Base-by-base conservation (phyloP, 179 eudicot species). In the Beta corolliflora region DNA sequence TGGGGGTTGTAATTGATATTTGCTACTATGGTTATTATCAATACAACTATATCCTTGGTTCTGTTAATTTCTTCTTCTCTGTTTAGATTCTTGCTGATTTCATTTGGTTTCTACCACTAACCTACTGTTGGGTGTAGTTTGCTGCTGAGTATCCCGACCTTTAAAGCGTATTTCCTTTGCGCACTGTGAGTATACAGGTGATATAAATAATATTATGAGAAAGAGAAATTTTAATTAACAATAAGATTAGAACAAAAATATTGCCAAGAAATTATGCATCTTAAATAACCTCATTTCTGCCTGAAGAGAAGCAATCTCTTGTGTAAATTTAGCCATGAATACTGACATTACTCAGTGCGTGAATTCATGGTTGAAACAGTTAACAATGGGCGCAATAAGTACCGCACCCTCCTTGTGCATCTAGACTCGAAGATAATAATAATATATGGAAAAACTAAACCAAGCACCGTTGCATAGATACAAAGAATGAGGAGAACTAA, bases 321-420 rank as follows among this genome's bases (percentile, higher is more conserved):
- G 98, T 13, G 90, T 92, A 85, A 97, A 97, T 84, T 93, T 97
- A 79, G 99, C 97, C 98, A 97, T 88, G 60, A 97, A 97, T 61
- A 94, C 91, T 56, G 98, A 97, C 83, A 94, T 97, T 54, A 97
- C 95, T 83, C 99, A 88, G 87, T 97, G 99, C n/a, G 98, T 92
- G 86, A 97, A 97, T 86, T 97, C 99, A 65, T 98, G 99, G 80
- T 97, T 97, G 93, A 86, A 88, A 79, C 44, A 78, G 4, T 44
- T 29, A 16, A 59, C 12, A 50, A 15, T 14, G 60, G 58, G 31
- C 56, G 61, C 5, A n/a, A 8, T 77, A 60, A 48, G 31, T 65
- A 54, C 5, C 16, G 15, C 61, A 75, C 41, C 79, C 46, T 69
- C 6, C 19, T 46, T 16, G 78, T 44, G n/a, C 44, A 21, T 50